Evolutionary conservation across 306 rosid species (phyloP), one percentile per base, ranked within the genome.

Genomic region (Abrus pulchellus): DNA sequence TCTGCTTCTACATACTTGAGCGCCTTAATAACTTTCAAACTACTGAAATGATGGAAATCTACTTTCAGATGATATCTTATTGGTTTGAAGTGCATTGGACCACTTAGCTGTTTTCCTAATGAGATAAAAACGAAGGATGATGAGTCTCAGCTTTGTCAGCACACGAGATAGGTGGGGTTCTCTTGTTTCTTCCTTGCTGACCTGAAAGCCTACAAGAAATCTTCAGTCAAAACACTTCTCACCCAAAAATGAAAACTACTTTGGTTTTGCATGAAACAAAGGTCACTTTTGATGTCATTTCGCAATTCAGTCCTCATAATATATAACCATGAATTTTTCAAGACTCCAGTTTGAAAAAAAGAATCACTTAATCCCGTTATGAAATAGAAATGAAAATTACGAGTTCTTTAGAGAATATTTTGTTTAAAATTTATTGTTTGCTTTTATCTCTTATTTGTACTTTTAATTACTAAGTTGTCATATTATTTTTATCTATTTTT

Each of bases 141-240:
- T 20, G 82, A 80, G 54, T 86, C 83, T 73, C 44, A 9, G 73
- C 53, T 77, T 75, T 85, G 79, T 79, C 62, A 79, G 83, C 83
- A 85, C 62, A 65, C 66, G 57, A 20, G 74, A 82, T 74, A 90
- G 89, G 92, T 92, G 88, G 66, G 82, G 83, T 93, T 88, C 62
- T 68, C 84, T 75, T 81, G 77, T 83, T 84, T 85, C 87, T 73
- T 67, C 80, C 83, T 57, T 81, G 90, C 85, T 59, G 65, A 47
- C 83, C 62, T 84, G 29, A 84, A 72, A 72, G 88, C 90, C 85
- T 84, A 90, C 84, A 86, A 52, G 12, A 44, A 54, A 66, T 81
- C 53, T 68, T 52, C 38, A 5, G 74, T 84, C 78, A 79, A 87
- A 84, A 66, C 76, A 65, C 80, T 83, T 66, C 20, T 68, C 61